phyloP scores from a whole-genome alignment of 2,329 filamentous ascomycete species.

The Cladophialophora yegresii region DNA sequence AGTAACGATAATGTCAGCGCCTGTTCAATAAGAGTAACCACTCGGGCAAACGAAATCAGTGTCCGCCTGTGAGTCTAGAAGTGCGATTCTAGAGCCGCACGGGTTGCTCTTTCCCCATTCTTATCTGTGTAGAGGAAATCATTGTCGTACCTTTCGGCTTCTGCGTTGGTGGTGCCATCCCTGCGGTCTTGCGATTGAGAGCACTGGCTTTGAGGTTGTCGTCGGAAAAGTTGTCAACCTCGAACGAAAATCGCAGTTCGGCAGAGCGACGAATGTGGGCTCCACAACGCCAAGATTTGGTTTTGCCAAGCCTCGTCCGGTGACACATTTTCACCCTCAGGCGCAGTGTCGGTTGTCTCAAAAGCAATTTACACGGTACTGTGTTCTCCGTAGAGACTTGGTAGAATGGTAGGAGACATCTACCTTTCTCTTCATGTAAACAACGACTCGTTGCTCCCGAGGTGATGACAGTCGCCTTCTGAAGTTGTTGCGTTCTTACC shows the following conservation, averaged over 20 bases:
- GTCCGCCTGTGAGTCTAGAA: background rate
- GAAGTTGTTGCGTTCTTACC: background rate
- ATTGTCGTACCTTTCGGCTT: slow-evolving; percentile 36
- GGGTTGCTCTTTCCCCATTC: background rate
- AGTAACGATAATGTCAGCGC: background rate
- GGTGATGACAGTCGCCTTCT: background rate
- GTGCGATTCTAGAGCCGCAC: background rate
- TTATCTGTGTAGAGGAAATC: background rate
- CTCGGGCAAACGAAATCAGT: background rate
- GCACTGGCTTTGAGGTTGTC: slow-evolving; percentile 23
- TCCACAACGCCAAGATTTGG: slow-evolving; percentile 18
- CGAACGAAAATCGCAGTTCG: slow-evolving; percentile 19
- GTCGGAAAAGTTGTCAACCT: slow-evolving; percentile 25
- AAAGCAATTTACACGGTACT: background rate
- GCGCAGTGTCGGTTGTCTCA: background rate
- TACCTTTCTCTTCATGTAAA: background rate
- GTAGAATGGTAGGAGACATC: background rate
- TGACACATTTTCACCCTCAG: background rate
- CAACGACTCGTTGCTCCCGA: background rate
- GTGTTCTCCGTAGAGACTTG: too few relatives aligned
- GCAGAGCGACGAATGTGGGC: slow-evolving; percentile 9
- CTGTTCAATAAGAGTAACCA: background rate
- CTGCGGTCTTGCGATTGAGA: slow-evolving; percentile 25
- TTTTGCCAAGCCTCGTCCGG: slow-evolving; percentile 1
- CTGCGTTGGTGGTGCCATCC: slow-evolving; percentile 38